These are phyloP conservation scores for Scheffersomyces stipitis DNA, from an alignment of 805 yeast genomes.

Conservation along the genomic window DNA sequence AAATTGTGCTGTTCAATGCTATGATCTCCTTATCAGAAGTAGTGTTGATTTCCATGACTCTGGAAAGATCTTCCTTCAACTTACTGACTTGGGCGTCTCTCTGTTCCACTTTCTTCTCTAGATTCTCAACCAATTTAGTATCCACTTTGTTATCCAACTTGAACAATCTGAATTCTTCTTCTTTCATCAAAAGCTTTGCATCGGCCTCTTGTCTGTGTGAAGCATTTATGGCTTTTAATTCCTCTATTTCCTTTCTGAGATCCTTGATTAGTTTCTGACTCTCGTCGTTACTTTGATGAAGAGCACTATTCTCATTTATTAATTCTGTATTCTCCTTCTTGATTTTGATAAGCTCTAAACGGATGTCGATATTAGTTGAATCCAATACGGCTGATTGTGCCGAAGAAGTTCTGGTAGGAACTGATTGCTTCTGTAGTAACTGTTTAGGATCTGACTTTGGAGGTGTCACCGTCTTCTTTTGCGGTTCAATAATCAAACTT, in stretches of 20 bases:
- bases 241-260: conserved; percentile 7
- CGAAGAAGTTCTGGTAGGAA: neutral
- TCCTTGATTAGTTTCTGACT: conserved; percentile 7
- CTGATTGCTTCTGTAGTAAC: conserved; percentile 19
- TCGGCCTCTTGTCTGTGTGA: neutral
- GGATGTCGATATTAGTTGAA: conserved; percentile 41
- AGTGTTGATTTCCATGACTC: conserved; percentile 10
- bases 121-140: conserved; percentile 9
- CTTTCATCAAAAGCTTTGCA: conserved; percentile 1
- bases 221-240: conserved; percentile 4
- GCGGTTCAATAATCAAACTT: conserved; percentile 8
- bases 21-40: conserved; percentile 11
- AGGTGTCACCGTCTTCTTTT: neutral
- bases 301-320: conserved; percentile 5
- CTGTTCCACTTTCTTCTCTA: conserved; percentile 9
- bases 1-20: conserved; percentile 13
- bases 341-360: conserved; percentile 40
- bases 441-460: conserved; percentile 24
- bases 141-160: conserved; percentile 7
- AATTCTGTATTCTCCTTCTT: conserved; percentile 29
- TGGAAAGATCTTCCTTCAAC: conserved; percentile 10
- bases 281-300: neutral
- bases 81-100: conserved; percentile 15
- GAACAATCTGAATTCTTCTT: conserved; percentile 5
- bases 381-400: conserved; percentile 24